Evolutionary conservation across 1,284 basidiomycete genomes (phyloP).

Genomic region (Meira miltonrushii): DNA sequence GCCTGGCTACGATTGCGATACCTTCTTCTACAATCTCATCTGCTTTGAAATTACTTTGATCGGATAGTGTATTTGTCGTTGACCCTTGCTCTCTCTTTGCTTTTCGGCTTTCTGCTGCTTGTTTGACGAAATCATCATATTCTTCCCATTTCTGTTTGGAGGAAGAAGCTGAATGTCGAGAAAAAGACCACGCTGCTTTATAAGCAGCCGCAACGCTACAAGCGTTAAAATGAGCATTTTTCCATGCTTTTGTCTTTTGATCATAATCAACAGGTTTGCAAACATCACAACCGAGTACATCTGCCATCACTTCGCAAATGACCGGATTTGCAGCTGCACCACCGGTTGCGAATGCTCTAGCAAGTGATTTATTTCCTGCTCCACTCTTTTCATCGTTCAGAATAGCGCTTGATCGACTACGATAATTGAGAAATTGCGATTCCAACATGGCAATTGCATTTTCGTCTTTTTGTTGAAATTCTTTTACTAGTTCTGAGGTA

Average conservation of each 20-base stretch:
- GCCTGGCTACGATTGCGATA: slow-evolving; percentile 3
- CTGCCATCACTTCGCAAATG: slow-evolving; percentile 70
- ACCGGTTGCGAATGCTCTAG: slow-evolving; percentile 71
- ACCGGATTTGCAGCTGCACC: slow-evolving; percentile 71
- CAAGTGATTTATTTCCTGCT: slow-evolving; percentile 51
- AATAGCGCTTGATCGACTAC: slow-evolving; percentile 65
- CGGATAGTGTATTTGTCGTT: not conserved
- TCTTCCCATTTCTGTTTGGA: not conserved
- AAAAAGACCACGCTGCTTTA: slow-evolving; percentile 47
- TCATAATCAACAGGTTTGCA: slow-evolving; percentile 20
- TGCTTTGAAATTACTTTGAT: not conserved
- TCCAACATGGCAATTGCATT: slow-evolving; percentile 64
- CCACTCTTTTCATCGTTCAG: slow-evolving; percentile 12
- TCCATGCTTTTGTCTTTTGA: not conserved
- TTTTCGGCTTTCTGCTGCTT: not conserved
- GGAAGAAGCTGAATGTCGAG: slow-evolving; percentile 11
- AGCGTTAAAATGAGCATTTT: slow-evolving; percentile 28
- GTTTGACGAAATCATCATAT: slow-evolving; percentile 31
- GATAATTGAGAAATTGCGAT: slow-evolving; percentile 76
- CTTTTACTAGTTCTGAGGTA: not conserved
- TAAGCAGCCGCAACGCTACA: slow-evolving; percentile 48
- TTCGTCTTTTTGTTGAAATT: not conserved
- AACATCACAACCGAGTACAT: slow-evolving; percentile 62
- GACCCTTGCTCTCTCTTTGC: not conserved
- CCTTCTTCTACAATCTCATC: slow-evolving; percentile 2